Evolutionary conservation across 345 rosid species (phyloP).

Genomic region (Hibiscus tridactylites): DNA sequence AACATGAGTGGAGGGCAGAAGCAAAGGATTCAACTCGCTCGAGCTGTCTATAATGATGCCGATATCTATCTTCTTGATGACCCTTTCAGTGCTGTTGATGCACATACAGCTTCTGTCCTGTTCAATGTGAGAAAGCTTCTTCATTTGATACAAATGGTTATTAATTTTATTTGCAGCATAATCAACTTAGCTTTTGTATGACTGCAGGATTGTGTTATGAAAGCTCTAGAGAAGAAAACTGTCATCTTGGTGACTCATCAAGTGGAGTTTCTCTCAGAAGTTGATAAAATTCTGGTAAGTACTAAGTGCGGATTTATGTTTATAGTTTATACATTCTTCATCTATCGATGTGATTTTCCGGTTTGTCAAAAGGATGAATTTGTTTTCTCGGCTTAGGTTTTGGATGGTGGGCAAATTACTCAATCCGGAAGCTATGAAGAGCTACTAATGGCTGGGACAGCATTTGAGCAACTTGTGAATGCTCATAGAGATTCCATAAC

Average conservation of each 20-base stretch:
- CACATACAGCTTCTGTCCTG: slow-evolving; percentile 63
- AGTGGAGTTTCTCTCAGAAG: slow-evolving; percentile 71
- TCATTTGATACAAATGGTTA: not conserved
- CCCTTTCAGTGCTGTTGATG: slow-evolving; percentile 82
- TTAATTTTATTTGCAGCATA: slow-evolving; percentile 5
- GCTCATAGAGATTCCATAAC: slow-evolving; percentile 61
- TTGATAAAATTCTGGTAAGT: slow-evolving; percentile 54
- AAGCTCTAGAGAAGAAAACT: slow-evolving; percentile 43
- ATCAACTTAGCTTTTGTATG: not conserved
- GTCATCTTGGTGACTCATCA: slow-evolving; percentile 77
- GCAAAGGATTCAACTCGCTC: slow-evolving; percentile 75
- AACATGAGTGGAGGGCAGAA: slow-evolving; percentile 95
- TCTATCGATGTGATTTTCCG: not conserved
- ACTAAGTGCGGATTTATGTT: not conserved
- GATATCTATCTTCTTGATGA: slow-evolving; percentile 77
- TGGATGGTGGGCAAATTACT: slow-evolving; percentile 51
- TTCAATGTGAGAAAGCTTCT: slow-evolving; percentile 46
- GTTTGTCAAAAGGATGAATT: not conserved
- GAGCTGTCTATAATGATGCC: slow-evolving; percentile 68
- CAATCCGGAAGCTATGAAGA: slow-evolving; percentile 58
- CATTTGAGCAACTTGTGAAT: slow-evolving; percentile 63
- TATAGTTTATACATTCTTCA: not conserved
- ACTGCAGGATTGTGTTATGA: slow-evolving; percentile 69
- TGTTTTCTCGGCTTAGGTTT: slow-evolving; percentile 30
- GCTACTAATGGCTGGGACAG: slow-evolving; percentile 43